Conservation (phyloP, 768 basidiomycete species). For the Chalciporus piperatus region DNA sequence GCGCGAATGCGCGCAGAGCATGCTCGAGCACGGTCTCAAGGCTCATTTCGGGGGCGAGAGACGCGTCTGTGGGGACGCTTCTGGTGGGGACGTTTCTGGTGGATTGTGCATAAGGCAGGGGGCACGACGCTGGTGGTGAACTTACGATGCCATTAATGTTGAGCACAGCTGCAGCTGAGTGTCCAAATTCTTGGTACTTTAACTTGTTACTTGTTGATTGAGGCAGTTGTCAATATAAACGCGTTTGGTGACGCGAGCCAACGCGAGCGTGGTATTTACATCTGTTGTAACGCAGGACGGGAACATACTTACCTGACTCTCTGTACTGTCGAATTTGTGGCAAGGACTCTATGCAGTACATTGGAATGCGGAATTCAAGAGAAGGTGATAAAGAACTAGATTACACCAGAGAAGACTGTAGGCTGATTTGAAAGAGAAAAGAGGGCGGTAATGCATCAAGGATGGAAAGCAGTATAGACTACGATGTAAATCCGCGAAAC, state of each 20-base stretch:
- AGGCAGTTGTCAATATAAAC: background rate
- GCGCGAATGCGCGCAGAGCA: conserved; percentile 85
- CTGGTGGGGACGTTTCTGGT: background rate
- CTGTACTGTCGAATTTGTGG: too few relatives aligned
- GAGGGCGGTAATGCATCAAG: conserved; percentile 5
- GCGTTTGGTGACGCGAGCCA: conserved; percentile 9
- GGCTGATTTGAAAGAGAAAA: conserved; percentile 2
- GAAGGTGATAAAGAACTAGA: conserved; percentile 14
- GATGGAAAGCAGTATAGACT: background rate
- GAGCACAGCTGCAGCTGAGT: conserved; percentile 1
- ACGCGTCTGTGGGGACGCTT: conserved; percentile 24
- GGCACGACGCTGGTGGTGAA: background rate
- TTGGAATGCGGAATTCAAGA: conserved; percentile 16
- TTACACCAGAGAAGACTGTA: conserved; percentile 16
- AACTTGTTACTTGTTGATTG: too few relatives aligned
- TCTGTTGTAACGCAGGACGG: background rate
- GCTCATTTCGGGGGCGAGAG: conserved; percentile 21
- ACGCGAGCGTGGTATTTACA: conserved; percentile 21
- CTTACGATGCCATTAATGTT: conserved; percentile 26
- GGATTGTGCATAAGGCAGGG: background rate
- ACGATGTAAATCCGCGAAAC: conserved; percentile 9
- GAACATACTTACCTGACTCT: too few relatives aligned
- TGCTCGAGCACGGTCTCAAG: conserved; percentile 67
- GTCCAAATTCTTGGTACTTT: too few relatives aligned
- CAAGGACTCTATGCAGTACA: conserved; percentile 5